Conservation (phyloP, 371 early-diverging fungal species). For the Mortierella sp. region DNA sequence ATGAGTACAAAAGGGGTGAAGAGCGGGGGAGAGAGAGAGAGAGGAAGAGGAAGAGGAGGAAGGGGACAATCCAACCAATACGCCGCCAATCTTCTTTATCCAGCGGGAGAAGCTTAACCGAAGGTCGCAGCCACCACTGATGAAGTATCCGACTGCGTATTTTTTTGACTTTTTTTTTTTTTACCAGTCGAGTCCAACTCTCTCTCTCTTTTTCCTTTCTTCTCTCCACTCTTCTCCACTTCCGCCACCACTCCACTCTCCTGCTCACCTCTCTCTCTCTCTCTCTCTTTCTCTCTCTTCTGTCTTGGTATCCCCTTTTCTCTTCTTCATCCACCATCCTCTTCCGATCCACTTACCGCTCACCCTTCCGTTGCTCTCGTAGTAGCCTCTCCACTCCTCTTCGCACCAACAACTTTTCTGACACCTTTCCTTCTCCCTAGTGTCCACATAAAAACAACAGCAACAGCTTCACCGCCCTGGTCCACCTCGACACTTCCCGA, state of each 20-base stretch:
- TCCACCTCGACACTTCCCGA: not conserved
- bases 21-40: too few relatives aligned
- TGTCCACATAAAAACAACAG: not conserved
- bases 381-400: slow-evolving; percentile 51
- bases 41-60: too few relatives aligned
- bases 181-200: too few relatives aligned
- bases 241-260: slow-evolving; percentile 21
- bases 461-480: not conserved
- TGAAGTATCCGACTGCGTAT: slow-evolving; percentile 24
- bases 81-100: too few relatives aligned
- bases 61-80: not conserved
- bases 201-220: slow-evolving; percentile 39
- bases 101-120: slow-evolving; percentile 6
- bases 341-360: not conserved
- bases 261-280: slow-evolving; percentile 37
- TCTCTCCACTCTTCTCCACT: too few relatives aligned
- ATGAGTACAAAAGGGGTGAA: too few relatives aligned
- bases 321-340: not conserved
- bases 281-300: slow-evolving; percentile 32
- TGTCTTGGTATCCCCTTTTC: slow-evolving; percentile 15
- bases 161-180: slow-evolving; percentile 43
- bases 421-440: slow-evolving; percentile 20
- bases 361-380: slow-evolving; percentile 13
- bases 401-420: slow-evolving; percentile 29
- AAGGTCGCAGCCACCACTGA: slow-evolving; percentile 17